Evolutionary conservation across 2,329 filamentous ascomycete genomes (phyloP).

Genomic region (Pseudopyrenochaeta lycopersici): DNA sequence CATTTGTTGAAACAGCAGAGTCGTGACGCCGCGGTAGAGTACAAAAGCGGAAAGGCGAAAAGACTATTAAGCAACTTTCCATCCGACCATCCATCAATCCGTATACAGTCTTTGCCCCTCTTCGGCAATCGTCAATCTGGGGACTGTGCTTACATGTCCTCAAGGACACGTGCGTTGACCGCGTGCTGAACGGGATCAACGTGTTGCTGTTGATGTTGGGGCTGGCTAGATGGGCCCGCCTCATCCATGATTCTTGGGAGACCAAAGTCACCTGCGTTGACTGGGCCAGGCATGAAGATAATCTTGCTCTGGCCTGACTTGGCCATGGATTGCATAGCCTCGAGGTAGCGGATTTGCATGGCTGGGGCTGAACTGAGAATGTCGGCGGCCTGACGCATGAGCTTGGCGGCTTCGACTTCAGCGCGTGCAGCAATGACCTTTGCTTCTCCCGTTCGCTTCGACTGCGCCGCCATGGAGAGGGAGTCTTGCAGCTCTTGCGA

Average conservation of each 20-base stretch:
- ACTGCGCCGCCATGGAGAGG: slow-evolving; percentile 97
- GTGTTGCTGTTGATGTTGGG: slow-evolving; percentile 7
- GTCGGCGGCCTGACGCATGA: slow-evolving; percentile 86
- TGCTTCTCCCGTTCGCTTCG: slow-evolving; percentile 96
- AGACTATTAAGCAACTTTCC: no score
- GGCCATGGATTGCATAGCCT: slow-evolving; percentile 99
- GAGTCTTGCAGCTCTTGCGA: slow-evolving; percentile 94
- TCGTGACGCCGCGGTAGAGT: no score
- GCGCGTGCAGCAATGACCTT: slow-evolving; percentile 98
- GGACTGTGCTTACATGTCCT: slow-evolving; percentile 72
- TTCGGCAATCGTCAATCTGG: no score
- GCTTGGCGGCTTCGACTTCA: slow-evolving; percentile 93
- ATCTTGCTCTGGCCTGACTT: slow-evolving; percentile 90
- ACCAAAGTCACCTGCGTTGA: slow-evolving; percentile 63
- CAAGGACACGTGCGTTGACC: slow-evolving; percentile 81
- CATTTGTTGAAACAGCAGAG: no score
- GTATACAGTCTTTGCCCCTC: no score
- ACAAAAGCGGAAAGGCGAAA: no score
- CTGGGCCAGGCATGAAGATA: slow-evolving; percentile 30
- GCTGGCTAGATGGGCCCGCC: slow-evolving; percentile 63
- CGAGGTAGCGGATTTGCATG: slow-evolving; percentile 82
- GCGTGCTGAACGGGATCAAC: slow-evolving; percentile 74
- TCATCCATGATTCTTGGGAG: slow-evolving; percentile 60
- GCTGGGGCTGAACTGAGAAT: slow-evolving; percentile 90
- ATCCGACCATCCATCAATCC: no score